phyloP scores from a whole-genome alignment of 306 rosid genomes.

The Quercus variabilis region DNA sequence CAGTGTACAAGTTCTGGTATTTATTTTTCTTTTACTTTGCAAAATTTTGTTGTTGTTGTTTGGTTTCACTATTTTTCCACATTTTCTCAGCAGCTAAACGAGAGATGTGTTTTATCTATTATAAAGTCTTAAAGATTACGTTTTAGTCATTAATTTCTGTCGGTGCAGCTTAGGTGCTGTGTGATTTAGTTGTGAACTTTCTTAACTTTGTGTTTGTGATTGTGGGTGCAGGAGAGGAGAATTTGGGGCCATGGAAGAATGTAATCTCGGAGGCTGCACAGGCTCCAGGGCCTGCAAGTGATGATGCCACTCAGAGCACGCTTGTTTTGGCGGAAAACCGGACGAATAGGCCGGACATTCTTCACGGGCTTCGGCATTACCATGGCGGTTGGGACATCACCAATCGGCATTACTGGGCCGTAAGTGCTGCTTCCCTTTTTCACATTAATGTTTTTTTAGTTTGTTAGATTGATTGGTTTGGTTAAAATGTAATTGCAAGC shows the following conservation, averaged over 20 bases:
- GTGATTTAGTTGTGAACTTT: slow-evolving; percentile 7
- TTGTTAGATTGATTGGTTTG: neutral
- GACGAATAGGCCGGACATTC: slow-evolving; percentile 84
- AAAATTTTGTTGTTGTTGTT: neutral
- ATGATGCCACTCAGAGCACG: slow-evolving; percentile 34
- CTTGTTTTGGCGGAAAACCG: slow-evolving; percentile 82
- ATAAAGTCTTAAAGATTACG: neutral
- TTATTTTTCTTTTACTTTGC: neutral
- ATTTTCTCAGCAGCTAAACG: slow-evolving; percentile 10
- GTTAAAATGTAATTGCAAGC: neutral
- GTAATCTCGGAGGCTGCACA: slow-evolving; percentile 45
- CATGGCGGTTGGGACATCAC: slow-evolving; percentile 86
- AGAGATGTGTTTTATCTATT: neutral
- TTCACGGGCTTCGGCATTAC: slow-evolving; percentile 54
- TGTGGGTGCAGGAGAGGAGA: slow-evolving; percentile 46
- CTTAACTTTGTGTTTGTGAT: neutral
- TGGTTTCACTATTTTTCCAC: neutral
- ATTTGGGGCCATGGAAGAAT: slow-evolving; percentile 77
- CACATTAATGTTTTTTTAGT: neutral
- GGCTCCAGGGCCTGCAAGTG: slow-evolving; percentile 58
- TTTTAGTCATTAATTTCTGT: neutral
- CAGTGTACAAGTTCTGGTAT: neutral
- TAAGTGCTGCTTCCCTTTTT: slow-evolving; percentile 39
- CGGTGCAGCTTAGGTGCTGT: neutral
- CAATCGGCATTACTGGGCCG: slow-evolving; percentile 90